Base-by-base conservation (phyloP, 768 basidiomycete species). In the Lactarius vividus region DNA sequence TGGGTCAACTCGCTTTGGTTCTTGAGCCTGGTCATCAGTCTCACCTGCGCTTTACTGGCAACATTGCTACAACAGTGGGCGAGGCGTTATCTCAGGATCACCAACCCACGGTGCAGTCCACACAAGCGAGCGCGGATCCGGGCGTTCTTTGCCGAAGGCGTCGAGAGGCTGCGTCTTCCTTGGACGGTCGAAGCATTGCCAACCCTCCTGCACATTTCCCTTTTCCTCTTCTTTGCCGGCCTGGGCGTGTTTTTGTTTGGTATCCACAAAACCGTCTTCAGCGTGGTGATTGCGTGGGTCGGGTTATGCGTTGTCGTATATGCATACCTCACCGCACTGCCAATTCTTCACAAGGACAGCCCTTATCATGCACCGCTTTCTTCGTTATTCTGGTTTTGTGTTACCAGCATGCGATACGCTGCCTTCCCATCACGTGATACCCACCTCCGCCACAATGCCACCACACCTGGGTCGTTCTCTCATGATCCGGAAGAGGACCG, bases 181-280 rank as follows among this genome's bases (percentile, higher is more conserved):
- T 28, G 23, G 60, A 46, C 31, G 0, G 57, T 66, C 1, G 61
- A 63, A 33, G 62, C 62, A 11, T 15, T 69, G 4, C 67, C 69
- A 9, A 16, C 60, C 0, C 29, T 69, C 10, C 39, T 69, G 7
- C 66, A 68, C 20, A 26, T 68, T 2, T 68, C 69, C 13, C 55
- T 68, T 33, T 68, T 61, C 62, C 49, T 69, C 11, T 69, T 69
- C 58, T 59, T 69, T n/a, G 20, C 39, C 3, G 67, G 69, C 5
- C 67, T 69, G 18, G 1, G 55, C n/a, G n/a, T 63, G 16, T 68
- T 68, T 28, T 37, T 69, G 26, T 68, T 58, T 26, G 57, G 56
- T 18, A 46, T 69, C n/a, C 15, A 69, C 33, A 15, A 28, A 16
- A 44, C 60, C 0, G 46, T 68, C 8, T 63, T 63, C 37, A 52